Conservation (phyloP, 805 yeast species). For the Gaillardinia entomophila region DNA sequence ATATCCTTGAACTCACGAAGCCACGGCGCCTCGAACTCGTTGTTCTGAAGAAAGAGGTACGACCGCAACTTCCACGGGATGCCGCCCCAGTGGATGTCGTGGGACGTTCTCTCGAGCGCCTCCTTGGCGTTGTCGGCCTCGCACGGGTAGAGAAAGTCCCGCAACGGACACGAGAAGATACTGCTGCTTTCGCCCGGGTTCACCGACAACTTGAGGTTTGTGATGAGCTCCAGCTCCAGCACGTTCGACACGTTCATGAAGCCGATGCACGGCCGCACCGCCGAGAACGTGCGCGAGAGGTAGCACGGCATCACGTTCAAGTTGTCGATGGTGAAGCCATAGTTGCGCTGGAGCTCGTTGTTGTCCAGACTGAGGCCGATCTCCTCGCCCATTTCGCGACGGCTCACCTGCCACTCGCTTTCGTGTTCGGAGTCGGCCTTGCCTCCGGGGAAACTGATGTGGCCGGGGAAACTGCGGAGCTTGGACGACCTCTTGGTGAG, state of each 20-base stretch:
- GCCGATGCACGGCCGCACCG: slow-evolving; percentile 78
- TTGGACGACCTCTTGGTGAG: slow-evolving; percentile 71
- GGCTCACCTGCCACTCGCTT: slow-evolving; percentile 63
- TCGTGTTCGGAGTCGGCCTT: slow-evolving; percentile 70
- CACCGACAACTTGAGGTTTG: slow-evolving; percentile 38
- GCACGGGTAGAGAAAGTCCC: slow-evolving; percentile 45
- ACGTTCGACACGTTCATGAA: slow-evolving; percentile 40
- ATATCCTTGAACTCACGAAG: slow-evolving; percentile 50
- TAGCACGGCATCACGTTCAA: slow-evolving; percentile 69
- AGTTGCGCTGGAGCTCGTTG: slow-evolving; percentile 31
- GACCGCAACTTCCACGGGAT: slow-evolving; percentile 62
- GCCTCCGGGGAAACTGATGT: slow-evolving; percentile 92
- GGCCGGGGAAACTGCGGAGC: slow-evolving; percentile 77
- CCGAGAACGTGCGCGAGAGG: slow-evolving; percentile 72
- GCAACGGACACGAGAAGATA: slow-evolving; percentile 63
- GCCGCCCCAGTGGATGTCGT: slow-evolving; percentile 61
- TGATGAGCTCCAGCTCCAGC: slow-evolving; percentile 13
- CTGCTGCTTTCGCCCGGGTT: slow-evolving; percentile 77
- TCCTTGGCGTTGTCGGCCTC: slow-evolving; percentile 15
- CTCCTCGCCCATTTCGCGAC: slow-evolving; percentile 85
- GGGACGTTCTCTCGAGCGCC: slow-evolving; percentile 23
- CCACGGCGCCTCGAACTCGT: slow-evolving; percentile 58
- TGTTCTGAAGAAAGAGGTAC: slow-evolving; percentile 52
- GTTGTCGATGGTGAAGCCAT: slow-evolving; percentile 56
- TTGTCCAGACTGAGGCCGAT: slow-evolving; percentile 63